Evolutionary conservation across 768 basidiomycete species (phyloP), one percentile per base, ranked within the genome.

Genomic region (Gymnopilus dilepis): DNA sequence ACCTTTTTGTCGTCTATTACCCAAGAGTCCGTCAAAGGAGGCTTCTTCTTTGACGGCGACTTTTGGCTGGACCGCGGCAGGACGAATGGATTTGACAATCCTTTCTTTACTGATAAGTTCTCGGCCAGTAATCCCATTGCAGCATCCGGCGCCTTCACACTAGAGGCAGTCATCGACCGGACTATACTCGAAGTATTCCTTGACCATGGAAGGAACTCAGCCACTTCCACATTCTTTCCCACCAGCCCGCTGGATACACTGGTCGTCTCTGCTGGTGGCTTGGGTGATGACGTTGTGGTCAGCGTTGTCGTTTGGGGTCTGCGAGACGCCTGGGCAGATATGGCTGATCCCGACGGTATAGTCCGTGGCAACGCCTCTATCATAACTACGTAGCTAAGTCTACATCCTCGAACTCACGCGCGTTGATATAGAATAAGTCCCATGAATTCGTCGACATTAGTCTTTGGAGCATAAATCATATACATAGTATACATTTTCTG

Each of bases 41-140:
- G 52, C 8, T 54, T 38, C 34, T 54, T 40, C 24, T 19, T 54
- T 15, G 52, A 11, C 12, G 52, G 52, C 13, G 52, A 54, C 26
- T 54, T 54, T 24, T 54, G 52, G 52, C 22, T 54, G 17, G 52
- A 54, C 37, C 52, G 52, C 3, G 38, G 52, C 12, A 24, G 28
- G 37, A 54, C 37, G 38, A 37, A 26, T 8, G 52, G 52, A 24
- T 54, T 54, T 26, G 52, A 54, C 22, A 54, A 54, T 11, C 52
- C 52, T 5, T 54, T 54, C 52, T 54, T 54, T 17, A 54, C 52
- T 12, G 52, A 54, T 26, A 54, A 54, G 15, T 54, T 54, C 5
- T 54, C 52, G 5, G 26, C 34, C 40, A 54, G 24, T 24, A 54
- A 54, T 26, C 34, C 38, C 12, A 40, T 54, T 24, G 33, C 51